Conservation (phyloP, 192 early-diverging fungal species). For the Umbelopsis ramanniana region DNA sequence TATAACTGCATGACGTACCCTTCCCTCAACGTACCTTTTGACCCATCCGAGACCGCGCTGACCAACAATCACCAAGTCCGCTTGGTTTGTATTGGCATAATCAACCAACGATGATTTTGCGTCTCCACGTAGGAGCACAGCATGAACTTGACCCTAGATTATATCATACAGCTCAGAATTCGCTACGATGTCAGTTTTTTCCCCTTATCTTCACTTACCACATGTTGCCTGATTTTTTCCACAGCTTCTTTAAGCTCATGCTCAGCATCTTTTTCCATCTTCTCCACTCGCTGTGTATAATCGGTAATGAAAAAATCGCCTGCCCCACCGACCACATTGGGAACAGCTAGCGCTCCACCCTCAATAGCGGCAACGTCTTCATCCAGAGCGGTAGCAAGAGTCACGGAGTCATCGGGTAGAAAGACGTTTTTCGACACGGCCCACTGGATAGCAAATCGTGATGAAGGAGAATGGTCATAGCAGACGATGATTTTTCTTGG, state of each 20-base stretch:
- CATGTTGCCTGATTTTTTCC: conserved; percentile 15
- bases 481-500: conserved; percentile 24
- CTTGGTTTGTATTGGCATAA: conserved; percentile 22
- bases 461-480: conserved; percentile 24
- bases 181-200: neutral
- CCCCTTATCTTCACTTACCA: conserved; percentile 21
- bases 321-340: conserved; percentile 23
- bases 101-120: conserved; percentile 18
- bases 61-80: conserved; percentile 31
- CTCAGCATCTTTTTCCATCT: conserved; percentile 28
- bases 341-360: conserved; percentile 20
- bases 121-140: conserved; percentile 24
- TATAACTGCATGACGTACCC: no score
- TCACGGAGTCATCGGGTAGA: conserved; percentile 24
- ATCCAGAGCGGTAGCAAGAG: conserved; percentile 23
- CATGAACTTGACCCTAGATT: conserved; percentile 18
- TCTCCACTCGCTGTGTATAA: conserved; percentile 21
- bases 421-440: conserved; percentile 14
- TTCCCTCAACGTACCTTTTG: conserved; percentile 24
- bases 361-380: conserved; percentile 32
- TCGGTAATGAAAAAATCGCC: conserved; percentile 25
- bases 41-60: conserved; percentile 31
- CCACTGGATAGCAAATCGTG: conserved; percentile 30
- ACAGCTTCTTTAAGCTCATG: conserved; percentile 27
- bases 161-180: neutral